Percentiles rank a stretch among this genome's conserved stretches.
These are phyloP conservation scores for Zygoascus ofunaensis DNA, from an alignment of 805 yeast genomes.

Conservation along the genomic window DNA sequence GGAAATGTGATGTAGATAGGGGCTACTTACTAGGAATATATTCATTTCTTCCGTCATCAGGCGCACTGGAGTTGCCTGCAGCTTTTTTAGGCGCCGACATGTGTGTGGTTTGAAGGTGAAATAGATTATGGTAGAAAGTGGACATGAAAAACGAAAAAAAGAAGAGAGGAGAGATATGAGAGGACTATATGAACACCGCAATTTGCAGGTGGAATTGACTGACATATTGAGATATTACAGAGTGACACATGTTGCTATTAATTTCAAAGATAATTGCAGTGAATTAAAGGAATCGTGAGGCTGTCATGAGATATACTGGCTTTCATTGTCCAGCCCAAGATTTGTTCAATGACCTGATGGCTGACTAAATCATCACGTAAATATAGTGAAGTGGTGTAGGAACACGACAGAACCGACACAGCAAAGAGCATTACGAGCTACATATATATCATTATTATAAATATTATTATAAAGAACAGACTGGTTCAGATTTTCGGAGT, in stretches of 20 bases:
- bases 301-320: too few relatives aligned
- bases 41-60: conserved; percentile 26
- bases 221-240: too few relatives aligned
- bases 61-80: neutral
- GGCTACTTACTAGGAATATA: conserved; percentile 25
- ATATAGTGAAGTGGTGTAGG: neutral
- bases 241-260: too few relatives aligned
- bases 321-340: neutral
- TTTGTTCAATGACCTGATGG: neutral
- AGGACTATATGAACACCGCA: neutral
- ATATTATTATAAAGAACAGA: too few relatives aligned
- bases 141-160: neutral
- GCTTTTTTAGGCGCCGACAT: neutral
- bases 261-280: too few relatives aligned
- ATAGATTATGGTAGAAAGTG: neutral
- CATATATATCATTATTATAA: too few relatives aligned
- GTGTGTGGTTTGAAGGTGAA: neutral
- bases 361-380: neutral
- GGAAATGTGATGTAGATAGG: neutral
- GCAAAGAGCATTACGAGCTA: neutral
- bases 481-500: neutral
- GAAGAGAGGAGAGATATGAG: neutral
- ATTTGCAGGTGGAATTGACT: too few relatives aligned
- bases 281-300: too few relatives aligned
- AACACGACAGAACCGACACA: neutral